phyloP scores from a whole-genome alignment of 2,329 filamentous ascomycete species.

The Monosporascus sp. region DNA sequence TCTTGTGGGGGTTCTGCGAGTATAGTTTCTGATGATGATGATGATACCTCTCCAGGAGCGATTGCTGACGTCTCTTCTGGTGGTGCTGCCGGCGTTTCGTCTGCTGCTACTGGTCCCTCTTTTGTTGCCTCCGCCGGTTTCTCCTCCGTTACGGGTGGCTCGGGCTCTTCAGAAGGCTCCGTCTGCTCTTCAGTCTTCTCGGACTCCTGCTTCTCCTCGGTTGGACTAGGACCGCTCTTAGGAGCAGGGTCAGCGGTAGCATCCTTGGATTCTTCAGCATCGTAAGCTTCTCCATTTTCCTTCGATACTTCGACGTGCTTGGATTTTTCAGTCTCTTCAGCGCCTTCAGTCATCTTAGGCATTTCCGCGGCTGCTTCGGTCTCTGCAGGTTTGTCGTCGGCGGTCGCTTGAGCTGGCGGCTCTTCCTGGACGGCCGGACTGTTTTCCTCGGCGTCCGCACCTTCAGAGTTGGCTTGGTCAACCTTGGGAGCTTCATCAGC shows the following conservation, averaged over 20 bases:
- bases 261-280: neutral
- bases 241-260: neutral
- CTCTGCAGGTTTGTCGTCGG: neutral
- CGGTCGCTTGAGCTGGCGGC: neutral
- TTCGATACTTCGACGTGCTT: neutral
- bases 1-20: neutral
- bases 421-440: neutral
- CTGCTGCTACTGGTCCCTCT: neutral
- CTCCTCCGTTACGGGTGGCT: neutral
- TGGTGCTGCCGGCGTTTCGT: neutral
- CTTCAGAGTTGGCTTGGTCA: conserved; percentile 4
- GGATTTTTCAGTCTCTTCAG: neutral
- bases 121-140: neutral
- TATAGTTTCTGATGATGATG: neutral
- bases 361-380: neutral
- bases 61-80: neutral
- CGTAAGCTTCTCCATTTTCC: neutral
- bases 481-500: too few species aligned
- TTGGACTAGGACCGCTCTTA: neutral
- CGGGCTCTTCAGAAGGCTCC: neutral
- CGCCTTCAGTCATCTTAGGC: neutral
- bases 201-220: neutral
- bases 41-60: neutral
- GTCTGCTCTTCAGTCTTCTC: neutral
- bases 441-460: neutral